A percentile compares a stretch with the other conserved stretches of the same genome.
Evolutionary conservation across 352 stramenopile genomes (phyloP).

Genomic region (Peronospora destructor): DNA sequence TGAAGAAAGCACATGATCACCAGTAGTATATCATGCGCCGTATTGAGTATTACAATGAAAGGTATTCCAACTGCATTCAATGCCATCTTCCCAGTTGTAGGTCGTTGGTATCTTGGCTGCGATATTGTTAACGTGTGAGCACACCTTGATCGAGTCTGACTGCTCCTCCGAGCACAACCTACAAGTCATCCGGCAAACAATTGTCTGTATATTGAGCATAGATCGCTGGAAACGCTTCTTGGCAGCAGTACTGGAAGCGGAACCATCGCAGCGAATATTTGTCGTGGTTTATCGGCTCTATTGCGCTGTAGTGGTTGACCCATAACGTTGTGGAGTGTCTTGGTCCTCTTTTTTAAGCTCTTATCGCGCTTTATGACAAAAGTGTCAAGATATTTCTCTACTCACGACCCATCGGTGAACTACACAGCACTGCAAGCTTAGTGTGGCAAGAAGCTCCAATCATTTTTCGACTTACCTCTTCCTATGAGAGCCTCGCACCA

Average conservation of each 20-base stretch:
- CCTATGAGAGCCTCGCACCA: slow-evolving; percentile 44
- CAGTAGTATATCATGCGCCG: too few relatives aligned
- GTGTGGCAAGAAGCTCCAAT: slow-evolving; percentile 38
- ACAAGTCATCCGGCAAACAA: slow-evolving; percentile 73
- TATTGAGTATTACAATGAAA: too few relatives aligned
- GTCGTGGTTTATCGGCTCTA: slow-evolving; percentile 59
- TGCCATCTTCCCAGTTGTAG: too few relatives aligned
- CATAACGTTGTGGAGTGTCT: slow-evolving; percentile 37
- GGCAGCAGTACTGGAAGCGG: slow-evolving; percentile 76
- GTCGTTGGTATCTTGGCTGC: too few relatives aligned
- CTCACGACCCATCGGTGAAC: slow-evolving; percentile 6
- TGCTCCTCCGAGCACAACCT: slow-evolving; percentile 72
- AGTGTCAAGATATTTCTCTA: background rate
- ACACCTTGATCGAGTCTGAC: too few relatives aligned
- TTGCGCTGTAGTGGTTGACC: slow-evolving; percentile 55
- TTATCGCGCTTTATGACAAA: background rate
- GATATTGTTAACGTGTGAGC: too few relatives aligned
- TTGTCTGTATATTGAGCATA: slow-evolving; percentile 59
- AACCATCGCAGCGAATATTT: slow-evolving; percentile 68
- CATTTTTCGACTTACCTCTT: slow-evolving; percentile 34
- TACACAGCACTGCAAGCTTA: slow-evolving; percentile 57
- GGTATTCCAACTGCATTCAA: too few relatives aligned
- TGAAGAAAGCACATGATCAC: too few relatives aligned
- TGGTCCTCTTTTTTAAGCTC: slow-evolving; percentile 14
- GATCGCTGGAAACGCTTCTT: slow-evolving; percentile 67